Conservation (phyloP, 768 basidiomycete species). For the Psilocybe azurescens region DNA sequence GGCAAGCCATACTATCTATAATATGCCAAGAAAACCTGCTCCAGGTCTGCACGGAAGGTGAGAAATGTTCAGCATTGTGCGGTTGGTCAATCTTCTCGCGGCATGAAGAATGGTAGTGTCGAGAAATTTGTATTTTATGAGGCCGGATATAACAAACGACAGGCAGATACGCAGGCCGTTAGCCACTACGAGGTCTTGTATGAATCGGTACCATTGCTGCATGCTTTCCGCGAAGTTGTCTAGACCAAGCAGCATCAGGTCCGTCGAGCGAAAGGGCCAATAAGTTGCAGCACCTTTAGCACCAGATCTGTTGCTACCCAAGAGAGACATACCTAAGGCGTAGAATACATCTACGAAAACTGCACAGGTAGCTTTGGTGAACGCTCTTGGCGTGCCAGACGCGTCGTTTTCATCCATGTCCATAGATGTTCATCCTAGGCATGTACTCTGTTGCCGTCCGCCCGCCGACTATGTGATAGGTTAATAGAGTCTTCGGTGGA, state of each 20-base stretch:
- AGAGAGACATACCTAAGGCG: not conserved
- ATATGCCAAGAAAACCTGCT: not conserved
- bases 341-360: not conserved
- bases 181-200: conserved; percentile 7
- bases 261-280: conserved; percentile 3
- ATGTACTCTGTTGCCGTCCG: not conserved
- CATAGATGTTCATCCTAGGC: too few relatives aligned
- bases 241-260: conserved; percentile 9
- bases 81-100: not conserved
- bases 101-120: not conserved
- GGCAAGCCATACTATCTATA: not conserved
- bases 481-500: not conserved
- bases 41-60: not conserved
- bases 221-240: conserved; percentile 11
- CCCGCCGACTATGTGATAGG: not conserved
- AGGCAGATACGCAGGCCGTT: not conserved
- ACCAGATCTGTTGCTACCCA: not conserved
- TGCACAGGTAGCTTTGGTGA: not conserved
- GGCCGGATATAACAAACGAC: conserved; percentile 6
- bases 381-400: too few relatives aligned
- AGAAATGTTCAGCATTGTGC: not conserved
- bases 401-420: too few relatives aligned
- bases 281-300: conserved; percentile 8
- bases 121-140: conserved; percentile 4
- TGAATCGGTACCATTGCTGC: conserved; percentile 11